These are phyloP conservation scores for Lentinula detonsa DNA, from an alignment of 768 basidiomycete genomes.

Conservation along the genomic window DNA sequence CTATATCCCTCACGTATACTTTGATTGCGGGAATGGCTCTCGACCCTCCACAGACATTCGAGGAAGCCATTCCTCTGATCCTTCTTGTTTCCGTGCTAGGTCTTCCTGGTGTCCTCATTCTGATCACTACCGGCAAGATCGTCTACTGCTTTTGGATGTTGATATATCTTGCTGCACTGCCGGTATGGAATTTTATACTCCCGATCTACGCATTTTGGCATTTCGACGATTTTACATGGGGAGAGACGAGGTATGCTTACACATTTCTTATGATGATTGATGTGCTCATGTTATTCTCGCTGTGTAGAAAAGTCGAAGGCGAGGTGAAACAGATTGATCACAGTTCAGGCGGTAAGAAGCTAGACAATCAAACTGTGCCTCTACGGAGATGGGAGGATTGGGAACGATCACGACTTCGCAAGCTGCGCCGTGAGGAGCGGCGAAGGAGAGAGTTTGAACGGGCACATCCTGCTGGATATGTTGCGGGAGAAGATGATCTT, in stretches of 20 bases:
- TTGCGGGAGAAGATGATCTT: slow-evolving; percentile 55
- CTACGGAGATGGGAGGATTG: slow-evolving; percentile 99
- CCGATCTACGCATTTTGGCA: slow-evolving; percentile 99
- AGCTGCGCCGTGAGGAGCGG: slow-evolving; percentile 82
- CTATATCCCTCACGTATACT: slow-evolving; percentile 85
- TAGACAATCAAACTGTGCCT: slow-evolving; percentile 63
- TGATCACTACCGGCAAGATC: slow-evolving; percentile 91
- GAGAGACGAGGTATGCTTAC: slow-evolving; percentile 80
- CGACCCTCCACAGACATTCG: slow-evolving; percentile 75
- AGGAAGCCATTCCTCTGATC: slow-evolving; percentile 91
- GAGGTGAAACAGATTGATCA: slow-evolving; percentile 80
- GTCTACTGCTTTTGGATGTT: slow-evolving; percentile 99
- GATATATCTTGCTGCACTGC: slow-evolving; percentile 87
- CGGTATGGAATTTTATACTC: slow-evolving; percentile 93
- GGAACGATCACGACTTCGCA: slow-evolving; percentile 93
- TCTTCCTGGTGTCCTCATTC: slow-evolving; percentile 85
- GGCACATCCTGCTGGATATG: slow-evolving; percentile 62
- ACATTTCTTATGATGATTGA: background rate
- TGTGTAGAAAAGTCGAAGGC: slow-evolving; percentile 84
- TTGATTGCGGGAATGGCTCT: slow-evolving; percentile 80
- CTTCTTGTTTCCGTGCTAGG: slow-evolving; percentile 88
- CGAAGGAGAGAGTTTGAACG: slow-evolving; percentile 79
- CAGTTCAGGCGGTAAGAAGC: slow-evolving; percentile 51
- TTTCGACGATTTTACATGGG: slow-evolving; percentile 99
- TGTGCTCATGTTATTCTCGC: slow-evolving; percentile 13